Evolutionary conservation across 2,329 filamentous ascomycete species (phyloP).

Genomic region (Mollisia scopiformis): DNA sequence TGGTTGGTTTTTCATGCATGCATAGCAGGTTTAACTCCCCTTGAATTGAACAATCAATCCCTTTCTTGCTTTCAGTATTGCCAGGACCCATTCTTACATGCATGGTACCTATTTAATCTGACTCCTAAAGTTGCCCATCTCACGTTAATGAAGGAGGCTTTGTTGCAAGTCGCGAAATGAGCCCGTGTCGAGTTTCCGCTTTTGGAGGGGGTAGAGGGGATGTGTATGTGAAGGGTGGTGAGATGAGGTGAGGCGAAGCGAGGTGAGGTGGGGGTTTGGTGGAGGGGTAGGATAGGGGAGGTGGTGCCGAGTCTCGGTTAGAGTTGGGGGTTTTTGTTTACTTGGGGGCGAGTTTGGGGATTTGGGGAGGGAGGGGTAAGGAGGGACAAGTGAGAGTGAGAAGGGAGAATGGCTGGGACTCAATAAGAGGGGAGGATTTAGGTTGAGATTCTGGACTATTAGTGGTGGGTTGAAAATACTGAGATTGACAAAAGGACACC

Average conservation of each 20-base stretch:
- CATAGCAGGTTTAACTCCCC: neutral
- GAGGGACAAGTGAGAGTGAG: no score
- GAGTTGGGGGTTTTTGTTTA: neutral
- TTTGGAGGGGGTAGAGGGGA: neutral
- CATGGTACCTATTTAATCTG: neutral
- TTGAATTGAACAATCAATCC: neutral
- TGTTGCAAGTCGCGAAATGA: slow-evolving; percentile 9
- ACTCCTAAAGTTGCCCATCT: neutral
- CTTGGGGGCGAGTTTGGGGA: no score
- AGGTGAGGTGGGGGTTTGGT: neutral
- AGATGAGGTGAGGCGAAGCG: neutral
- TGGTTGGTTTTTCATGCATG: neutral
- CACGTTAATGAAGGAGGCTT: neutral
- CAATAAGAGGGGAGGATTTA: no score
- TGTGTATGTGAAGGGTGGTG: neutral
- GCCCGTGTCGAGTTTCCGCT: slow-evolving; percentile 13
- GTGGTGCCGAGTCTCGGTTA: neutral
- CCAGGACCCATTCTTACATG: neutral
- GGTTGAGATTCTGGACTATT: no score
- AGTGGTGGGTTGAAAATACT: no score
- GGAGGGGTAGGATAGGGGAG: no score
- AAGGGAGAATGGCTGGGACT: no score
- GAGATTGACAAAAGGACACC: no score
- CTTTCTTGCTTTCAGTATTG: neutral
- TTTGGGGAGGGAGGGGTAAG: no score